phyloP scores from a whole-genome alignment of 495 filamentous ascomycete species.

The Melanomma pulvis-pyrius region DNA sequence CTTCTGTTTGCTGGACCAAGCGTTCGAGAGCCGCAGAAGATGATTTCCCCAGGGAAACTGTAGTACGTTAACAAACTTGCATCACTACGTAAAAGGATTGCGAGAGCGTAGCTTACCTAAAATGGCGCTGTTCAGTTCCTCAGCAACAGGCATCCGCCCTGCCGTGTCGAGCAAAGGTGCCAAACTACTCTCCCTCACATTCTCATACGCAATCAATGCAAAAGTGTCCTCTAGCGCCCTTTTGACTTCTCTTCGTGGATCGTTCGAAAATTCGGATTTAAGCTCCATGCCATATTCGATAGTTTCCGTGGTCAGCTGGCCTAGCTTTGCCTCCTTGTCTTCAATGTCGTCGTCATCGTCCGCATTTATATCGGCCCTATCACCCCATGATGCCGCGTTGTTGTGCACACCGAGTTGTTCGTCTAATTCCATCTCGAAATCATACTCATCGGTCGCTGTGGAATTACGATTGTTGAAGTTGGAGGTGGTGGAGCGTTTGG shows the following conservation, averaged over 20 bases:
- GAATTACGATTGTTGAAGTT: constrained; percentile 39
- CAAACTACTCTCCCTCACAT: constrained; percentile 73
- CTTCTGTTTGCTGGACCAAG: constrained; percentile 83
- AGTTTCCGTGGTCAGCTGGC: constrained; percentile 65
- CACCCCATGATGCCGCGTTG: constrained; percentile 36
- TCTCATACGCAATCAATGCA: constrained; percentile 81
- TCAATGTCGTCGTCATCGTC: constrained; percentile 30
- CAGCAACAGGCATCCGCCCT: constrained; percentile 78
- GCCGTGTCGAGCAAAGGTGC: constrained; percentile 76
- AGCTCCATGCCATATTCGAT: constrained; percentile 82
- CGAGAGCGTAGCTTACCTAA: constrained; percentile 62
- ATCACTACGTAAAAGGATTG: not conserved
- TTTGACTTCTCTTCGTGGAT: constrained; percentile 66
- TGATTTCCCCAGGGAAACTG: constrained; percentile 88
- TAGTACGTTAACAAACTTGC: constrained; percentile 22
- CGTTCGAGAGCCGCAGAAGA: constrained; percentile 84
- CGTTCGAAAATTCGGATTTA: constrained; percentile 71
- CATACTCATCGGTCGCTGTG: constrained; percentile 37
- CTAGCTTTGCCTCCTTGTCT: constrained; percentile 50
- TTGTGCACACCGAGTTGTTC: constrained; percentile 51
- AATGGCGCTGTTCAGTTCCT: constrained; percentile 94
- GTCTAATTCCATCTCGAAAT: constrained; percentile 78
- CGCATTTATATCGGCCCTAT: constrained; percentile 52
- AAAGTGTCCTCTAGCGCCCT: constrained; percentile 84
- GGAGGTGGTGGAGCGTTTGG: constrained; percentile 44